These are phyloP conservation scores for Russula sp. DNA, from an alignment of 768 basidiomycete genomes.

Conservation along the genomic window DNA sequence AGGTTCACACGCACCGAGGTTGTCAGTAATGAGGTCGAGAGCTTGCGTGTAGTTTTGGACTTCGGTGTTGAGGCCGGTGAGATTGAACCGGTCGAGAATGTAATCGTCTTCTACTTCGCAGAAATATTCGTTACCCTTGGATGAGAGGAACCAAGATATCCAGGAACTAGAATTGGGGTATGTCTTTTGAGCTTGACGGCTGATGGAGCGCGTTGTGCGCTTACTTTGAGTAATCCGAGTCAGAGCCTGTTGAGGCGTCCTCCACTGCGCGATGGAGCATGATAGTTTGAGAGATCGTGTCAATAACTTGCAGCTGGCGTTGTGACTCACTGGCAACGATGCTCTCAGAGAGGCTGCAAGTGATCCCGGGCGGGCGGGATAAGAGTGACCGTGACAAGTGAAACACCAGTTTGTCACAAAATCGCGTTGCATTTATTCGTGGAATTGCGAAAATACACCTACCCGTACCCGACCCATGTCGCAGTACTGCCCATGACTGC, in stretches of 20 bases:
- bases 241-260: slow-evolving; percentile 86
- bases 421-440: too few species aligned
- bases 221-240: slow-evolving; percentile 95
- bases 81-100: slow-evolving; percentile 96
- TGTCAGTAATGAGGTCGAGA: slow-evolving; percentile 93
- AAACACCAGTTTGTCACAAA: not conserved
- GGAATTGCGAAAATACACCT: too few species aligned
- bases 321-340: slow-evolving; percentile 19
- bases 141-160: slow-evolving; percentile 97
- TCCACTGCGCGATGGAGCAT: slow-evolving; percentile 60
- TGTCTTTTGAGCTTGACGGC: slow-evolving; percentile 17
- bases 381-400: slow-evolving; percentile 10
- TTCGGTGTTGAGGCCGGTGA: slow-evolving; percentile 95
- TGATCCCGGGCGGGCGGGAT: not conserved
- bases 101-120: slow-evolving; percentile 99
- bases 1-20: slow-evolving; percentile 61
- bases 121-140: slow-evolving; percentile 99
- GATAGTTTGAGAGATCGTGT: slow-evolving; percentile 2
- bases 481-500: slow-evolving; percentile 25
- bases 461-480: not conserved
- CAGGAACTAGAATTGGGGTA: slow-evolving; percentile 50
- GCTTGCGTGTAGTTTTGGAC: slow-evolving; percentile 94
- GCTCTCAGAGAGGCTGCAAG: not conserved
- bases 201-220: slow-evolving; percentile 32
- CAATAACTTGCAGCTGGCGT: slow-evolving; percentile 8